Conservation (phyloP, 2,329 filamentous ascomycete species). For the Fusarium compactum region DNA sequence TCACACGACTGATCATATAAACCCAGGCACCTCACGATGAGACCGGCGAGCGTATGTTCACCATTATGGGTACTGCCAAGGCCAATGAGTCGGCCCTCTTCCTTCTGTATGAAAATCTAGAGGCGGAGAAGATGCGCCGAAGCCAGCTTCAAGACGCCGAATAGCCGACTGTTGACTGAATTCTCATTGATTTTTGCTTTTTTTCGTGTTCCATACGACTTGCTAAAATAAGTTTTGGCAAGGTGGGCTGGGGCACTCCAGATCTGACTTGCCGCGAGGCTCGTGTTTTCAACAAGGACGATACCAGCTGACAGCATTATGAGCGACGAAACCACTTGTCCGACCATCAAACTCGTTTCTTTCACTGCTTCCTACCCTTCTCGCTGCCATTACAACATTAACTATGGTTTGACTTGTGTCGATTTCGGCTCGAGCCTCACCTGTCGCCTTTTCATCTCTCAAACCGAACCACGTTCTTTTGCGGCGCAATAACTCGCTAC, state of each 20-base stretch:
- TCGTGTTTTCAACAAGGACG: constrained; percentile 62
- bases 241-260: constrained; percentile 63
- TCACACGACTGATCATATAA: constrained; percentile 8
- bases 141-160: constrained; percentile 76
- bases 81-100: constrained; percentile 97
- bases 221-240: constrained; percentile 62
- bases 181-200: constrained; percentile 47
- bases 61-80: constrained; percentile 94
- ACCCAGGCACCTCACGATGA: constrained; percentile 90
- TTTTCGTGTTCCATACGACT: constrained; percentile 46
- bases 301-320: constrained; percentile 60
- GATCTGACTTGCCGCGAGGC: constrained; percentile 75
- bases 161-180: constrained; percentile 51
- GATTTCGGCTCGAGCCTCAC: constrained; percentile 14
- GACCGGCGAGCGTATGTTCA: constrained; percentile 99
- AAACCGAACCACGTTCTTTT: constrained; percentile 38
- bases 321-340: constrained; percentile 45
- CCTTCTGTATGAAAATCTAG: constrained; percentile 97
- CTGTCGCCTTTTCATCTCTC: constrained; percentile 32
- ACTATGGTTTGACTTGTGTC: constrained; percentile 21
- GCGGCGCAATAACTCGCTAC: constrained; percentile 40
- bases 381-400: constrained; percentile 38
- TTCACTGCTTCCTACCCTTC: constrained; percentile 45
- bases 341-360: constrained; percentile 41
- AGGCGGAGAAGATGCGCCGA: constrained; percentile 98